phyloP scores from a whole-genome alignment of 1,284 basidiomycete genomes.

The Heterobasidion occidentale region DNA sequence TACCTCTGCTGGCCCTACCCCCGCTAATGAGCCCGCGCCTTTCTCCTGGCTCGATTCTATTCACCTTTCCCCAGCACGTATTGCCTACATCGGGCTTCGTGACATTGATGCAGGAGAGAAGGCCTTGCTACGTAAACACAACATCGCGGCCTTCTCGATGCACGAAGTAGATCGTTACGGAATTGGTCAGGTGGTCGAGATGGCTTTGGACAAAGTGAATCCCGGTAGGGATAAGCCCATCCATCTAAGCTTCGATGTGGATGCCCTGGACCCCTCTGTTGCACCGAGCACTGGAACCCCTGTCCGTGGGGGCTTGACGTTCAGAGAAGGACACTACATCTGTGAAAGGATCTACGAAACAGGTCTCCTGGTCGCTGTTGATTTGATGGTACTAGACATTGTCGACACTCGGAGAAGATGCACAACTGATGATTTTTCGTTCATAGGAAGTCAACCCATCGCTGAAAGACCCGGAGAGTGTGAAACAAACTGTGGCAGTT shows the following conservation, averaged over 20 bases:
- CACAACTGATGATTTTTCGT: not conserved
- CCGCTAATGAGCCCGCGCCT: slow-evolving; percentile 31
- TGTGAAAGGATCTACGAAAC: slow-evolving; percentile 94
- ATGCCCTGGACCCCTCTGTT: slow-evolving; percentile 88
- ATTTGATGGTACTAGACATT: slow-evolving; percentile 69
- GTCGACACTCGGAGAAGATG: not conserved
- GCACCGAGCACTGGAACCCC: slow-evolving; percentile 96
- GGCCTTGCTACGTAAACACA: slow-evolving; percentile 77
- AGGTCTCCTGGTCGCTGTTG: slow-evolving; percentile 84
- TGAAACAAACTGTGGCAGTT: slow-evolving; percentile 85
- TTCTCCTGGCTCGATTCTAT: slow-evolving; percentile 80
- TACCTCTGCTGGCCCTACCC: slow-evolving; percentile 44
- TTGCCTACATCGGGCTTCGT: slow-evolving; percentile 94
- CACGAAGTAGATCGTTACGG: slow-evolving; percentile 97
- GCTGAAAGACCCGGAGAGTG: slow-evolving; percentile 65
- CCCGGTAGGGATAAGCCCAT: slow-evolving; percentile 79
- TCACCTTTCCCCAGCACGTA: slow-evolving; percentile 55
- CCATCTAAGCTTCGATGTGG: slow-evolving; percentile 96
- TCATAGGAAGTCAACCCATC: slow-evolving; percentile 93
- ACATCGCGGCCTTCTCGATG: slow-evolving; percentile 96
- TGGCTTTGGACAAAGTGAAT: slow-evolving; percentile 94
- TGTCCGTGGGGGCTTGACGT: slow-evolving; percentile 92
- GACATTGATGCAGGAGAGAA: slow-evolving; percentile 93
- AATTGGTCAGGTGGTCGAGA: slow-evolving; percentile 91
- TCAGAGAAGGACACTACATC: slow-evolving; percentile 97